Evolutionary conservation across 306 rosid species (phyloP).

Genomic region (Vicia villosa): DNA sequence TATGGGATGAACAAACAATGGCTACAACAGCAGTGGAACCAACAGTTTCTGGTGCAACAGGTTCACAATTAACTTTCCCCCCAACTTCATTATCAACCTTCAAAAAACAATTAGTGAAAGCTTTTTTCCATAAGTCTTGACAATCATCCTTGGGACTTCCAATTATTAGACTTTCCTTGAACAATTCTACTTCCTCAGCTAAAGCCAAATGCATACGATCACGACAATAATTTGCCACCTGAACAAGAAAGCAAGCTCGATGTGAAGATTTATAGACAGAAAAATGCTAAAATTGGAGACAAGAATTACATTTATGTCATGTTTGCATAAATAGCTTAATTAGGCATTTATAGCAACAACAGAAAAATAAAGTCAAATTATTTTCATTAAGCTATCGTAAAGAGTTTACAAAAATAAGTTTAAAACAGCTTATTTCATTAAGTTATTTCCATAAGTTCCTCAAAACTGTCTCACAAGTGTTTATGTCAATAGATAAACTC

Average conservation of each 20-base stretch:
- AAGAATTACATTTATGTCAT: not conserved
- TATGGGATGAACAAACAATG: slow-evolving; percentile 78
- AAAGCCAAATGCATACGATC: slow-evolving; percentile 76
- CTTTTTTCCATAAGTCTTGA: slow-evolving; percentile 77
- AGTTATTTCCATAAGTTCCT: not conserved
- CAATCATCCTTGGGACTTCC: slow-evolving; percentile 55
- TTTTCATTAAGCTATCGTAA: not conserved
- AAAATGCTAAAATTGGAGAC: slow-evolving; percentile 13
- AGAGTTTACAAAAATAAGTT: not conserved
- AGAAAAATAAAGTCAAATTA: not conserved
- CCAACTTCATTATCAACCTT: slow-evolving; percentile 88
- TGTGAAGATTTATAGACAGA: slow-evolving; percentile 14
- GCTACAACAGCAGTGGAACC: slow-evolving; percentile 95
- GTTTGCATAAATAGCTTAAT: not conserved
- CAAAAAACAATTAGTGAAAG: slow-evolving; percentile 66
- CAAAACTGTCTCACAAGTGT: not conserved
- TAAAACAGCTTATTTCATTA: not conserved
- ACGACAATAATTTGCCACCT: slow-evolving; percentile 91
- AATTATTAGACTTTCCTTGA: slow-evolving; percentile 51
- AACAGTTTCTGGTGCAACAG: slow-evolving; percentile 88
- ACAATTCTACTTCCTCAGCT: slow-evolving; percentile 74
- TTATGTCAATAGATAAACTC: not conserved
- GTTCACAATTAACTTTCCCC: slow-evolving; percentile 62
- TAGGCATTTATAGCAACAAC: not conserved
- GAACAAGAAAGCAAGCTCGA: slow-evolving; percentile 36